Conservation (phyloP, 768 basidiomycete species). For the Termitomyces sp. region DNA sequence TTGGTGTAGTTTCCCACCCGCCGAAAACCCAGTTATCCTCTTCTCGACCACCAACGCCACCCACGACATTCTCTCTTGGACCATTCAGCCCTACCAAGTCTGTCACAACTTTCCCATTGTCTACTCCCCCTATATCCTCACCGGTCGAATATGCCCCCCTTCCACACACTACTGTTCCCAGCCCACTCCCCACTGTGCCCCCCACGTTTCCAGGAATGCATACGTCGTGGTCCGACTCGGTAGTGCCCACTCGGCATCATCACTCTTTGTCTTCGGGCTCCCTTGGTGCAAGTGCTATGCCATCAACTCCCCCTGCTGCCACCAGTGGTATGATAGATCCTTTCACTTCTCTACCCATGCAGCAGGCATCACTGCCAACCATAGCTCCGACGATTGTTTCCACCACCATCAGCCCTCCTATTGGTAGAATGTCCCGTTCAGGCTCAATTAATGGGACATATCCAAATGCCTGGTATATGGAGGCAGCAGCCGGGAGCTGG, state of each 20-base stretch:
- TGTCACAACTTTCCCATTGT: constrained; percentile 19
- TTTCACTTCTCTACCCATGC: constrained; percentile 16
- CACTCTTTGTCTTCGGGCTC: constrained; percentile 41
- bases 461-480: constrained; percentile 32
- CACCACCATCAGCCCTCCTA: constrained; percentile 28
- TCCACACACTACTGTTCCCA: constrained; percentile 9
- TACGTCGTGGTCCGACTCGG: constrained; percentile 37
- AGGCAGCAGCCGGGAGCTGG: constrained; percentile 25
- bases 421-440: constrained; percentile 57
- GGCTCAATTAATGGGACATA: constrained; percentile 50
- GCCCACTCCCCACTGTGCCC: constrained; percentile 8
- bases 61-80: constrained; percentile 25
- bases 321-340: constrained; percentile 14
- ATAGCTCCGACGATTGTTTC: constrained; percentile 10
- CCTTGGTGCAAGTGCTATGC: constrained; percentile 19
- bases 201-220: constrained; percentile 29
- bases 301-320: constrained; percentile 14
- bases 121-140: constrained; percentile 17
- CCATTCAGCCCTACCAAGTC: constrained; percentile 25
- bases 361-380: constrained; percentile 18
- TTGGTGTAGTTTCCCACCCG: constrained; percentile 12
- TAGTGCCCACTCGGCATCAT: constrained; percentile 35
- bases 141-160: constrained; percentile 18
- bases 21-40: constrained; percentile 24
- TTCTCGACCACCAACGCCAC: constrained; percentile 34